phyloP scores from a whole-genome alignment of 495 filamentous ascomycete genomes.

The Aspergillus incahuasiensis region DNA sequence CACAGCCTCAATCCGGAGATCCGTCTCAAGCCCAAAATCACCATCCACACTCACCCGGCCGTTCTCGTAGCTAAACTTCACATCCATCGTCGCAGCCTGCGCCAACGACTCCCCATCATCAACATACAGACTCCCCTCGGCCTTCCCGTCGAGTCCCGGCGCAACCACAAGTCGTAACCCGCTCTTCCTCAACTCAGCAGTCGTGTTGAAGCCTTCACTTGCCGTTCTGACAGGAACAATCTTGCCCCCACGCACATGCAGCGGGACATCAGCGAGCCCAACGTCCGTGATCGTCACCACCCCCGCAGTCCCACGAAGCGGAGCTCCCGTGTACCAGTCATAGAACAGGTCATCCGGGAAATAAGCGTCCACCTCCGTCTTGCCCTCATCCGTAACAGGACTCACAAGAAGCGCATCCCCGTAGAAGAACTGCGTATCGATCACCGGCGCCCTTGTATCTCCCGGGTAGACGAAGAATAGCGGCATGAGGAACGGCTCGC shows the following conservation, averaged over 20 bases:
- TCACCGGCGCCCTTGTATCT: slow-evolving; percentile 54
- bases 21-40: slow-evolving; percentile 44
- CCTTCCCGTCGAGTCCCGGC: slow-evolving; percentile 47
- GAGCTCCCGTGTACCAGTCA: slow-evolving; percentile 62
- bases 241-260: slow-evolving; percentile 65
- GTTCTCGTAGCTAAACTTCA: slow-evolving; percentile 49
- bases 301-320: slow-evolving; percentile 50
- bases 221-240: slow-evolving; percentile 60
- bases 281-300: slow-evolving; percentile 50
- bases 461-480: slow-evolving; percentile 70
- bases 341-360: slow-evolving; percentile 73
- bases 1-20: slow-evolving; percentile 50
- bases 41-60: slow-evolving; percentile 48
- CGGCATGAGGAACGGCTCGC: slow-evolving; percentile 61
- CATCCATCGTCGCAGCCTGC: slow-evolving; percentile 42
- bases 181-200: slow-evolving; percentile 56
- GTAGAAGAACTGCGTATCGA: slow-evolving; percentile 70
- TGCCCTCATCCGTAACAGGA: slow-evolving; percentile 61
- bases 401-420: slow-evolving; percentile 65
- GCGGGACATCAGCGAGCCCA: slow-evolving; percentile 60
- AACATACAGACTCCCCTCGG: slow-evolving; percentile 51
- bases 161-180: slow-evolving; percentile 68
- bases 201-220: slow-evolving; percentile 56
- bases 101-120: slow-evolving; percentile 57
- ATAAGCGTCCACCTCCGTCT: slow-evolving; percentile 66